Evolutionary conservation across 345 rosid species (phyloP), one percentile per base, ranked within the genome.

Genomic region (Bretschneidera sinensis): DNA sequence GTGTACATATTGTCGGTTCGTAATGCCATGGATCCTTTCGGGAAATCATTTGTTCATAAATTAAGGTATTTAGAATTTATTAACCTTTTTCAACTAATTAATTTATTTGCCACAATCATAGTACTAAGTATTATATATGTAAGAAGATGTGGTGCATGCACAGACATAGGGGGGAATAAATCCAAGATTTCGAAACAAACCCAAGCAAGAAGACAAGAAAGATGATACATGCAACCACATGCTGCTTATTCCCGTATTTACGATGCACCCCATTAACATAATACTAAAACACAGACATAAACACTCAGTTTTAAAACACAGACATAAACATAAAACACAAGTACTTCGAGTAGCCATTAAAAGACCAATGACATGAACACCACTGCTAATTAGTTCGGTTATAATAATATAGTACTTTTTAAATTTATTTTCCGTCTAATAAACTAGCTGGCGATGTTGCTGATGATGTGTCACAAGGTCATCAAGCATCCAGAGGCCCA

Each of bases 401-500:
- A n/a, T n/a, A n/a, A n/a, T n/a, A n/a, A n/a, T n/a, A n/a, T n/a
- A n/a, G n/a, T n/a, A n/a, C n/a, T n/a, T n/a, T n/a, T n/a, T n/a
- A n/a, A 17, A 14, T 50, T 60, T 10, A 54, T 48, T 35, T 25
- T 17, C 5, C 5, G 22, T 51, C 43, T 61, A 74, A 71, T 34
- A 67, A 43, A 45, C 14, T 24, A 59, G 47, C 49, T 43, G 67
- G 19, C 18, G 48, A 17, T 52, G 69, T 24, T 63, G 53, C 70
- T 66, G 79, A 35, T 52, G 72, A 51, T 68, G 81, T 11, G 81
- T 64, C 62, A 77, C 76, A 50, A 83, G 63, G 63, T 86, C 87
- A 57, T 81, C 91, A 48, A 88, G 70, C 88, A 80, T 83, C 98
- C 98, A 88, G 17, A 83, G 73, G 66, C 80, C 85, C 72, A 54